phyloP scores from a whole-genome alignment of 805 yeast genomes.

The Monosporozyma yasuniensis region DNA sequence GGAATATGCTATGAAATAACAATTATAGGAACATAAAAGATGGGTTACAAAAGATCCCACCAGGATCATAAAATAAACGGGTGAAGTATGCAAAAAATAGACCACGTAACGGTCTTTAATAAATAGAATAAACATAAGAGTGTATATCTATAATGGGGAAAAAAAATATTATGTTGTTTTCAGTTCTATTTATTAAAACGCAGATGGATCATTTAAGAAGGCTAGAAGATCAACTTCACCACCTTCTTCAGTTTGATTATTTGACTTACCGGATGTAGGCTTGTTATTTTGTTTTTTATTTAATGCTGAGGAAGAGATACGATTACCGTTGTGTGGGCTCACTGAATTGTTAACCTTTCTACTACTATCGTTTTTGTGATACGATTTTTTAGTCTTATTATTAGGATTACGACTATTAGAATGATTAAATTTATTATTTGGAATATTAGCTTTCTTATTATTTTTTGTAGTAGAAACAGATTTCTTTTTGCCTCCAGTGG shows the following conservation, averaged over 20 bases:
- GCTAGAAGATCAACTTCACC: slow-evolving; percentile 20
- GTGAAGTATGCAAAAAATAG: not conserved
- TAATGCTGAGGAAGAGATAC: not conserved
- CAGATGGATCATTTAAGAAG: slow-evolving; percentile 16
- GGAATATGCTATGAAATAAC: not conserved
- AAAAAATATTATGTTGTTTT: not conserved
- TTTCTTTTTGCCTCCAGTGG: not conserved
- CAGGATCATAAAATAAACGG: not conserved
- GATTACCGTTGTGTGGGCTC: not conserved
- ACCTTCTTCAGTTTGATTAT: slow-evolving; percentile 2
- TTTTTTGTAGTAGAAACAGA: slow-evolving; percentile 1
- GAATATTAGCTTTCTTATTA: slow-evolving; percentile 2
- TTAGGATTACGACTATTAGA: not conserved
- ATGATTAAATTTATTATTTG: not conserved
- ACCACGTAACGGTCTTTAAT: not conserved
- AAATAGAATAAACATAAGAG: not conserved
- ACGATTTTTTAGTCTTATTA: not conserved
- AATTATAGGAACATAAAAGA: not conserved
- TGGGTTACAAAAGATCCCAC: not conserved
- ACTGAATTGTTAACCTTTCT: not conserved
- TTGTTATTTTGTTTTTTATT: not conserved
- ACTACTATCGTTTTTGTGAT: not conserved
- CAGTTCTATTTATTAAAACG: not conserved
- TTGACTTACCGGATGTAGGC: not conserved
- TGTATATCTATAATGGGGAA: not conserved